Evolutionary conservation across 495 filamentous ascomycete genomes (phyloP), one percentile per base, ranked within the genome.

Genomic region (Aspergillus hancockii): DNA sequence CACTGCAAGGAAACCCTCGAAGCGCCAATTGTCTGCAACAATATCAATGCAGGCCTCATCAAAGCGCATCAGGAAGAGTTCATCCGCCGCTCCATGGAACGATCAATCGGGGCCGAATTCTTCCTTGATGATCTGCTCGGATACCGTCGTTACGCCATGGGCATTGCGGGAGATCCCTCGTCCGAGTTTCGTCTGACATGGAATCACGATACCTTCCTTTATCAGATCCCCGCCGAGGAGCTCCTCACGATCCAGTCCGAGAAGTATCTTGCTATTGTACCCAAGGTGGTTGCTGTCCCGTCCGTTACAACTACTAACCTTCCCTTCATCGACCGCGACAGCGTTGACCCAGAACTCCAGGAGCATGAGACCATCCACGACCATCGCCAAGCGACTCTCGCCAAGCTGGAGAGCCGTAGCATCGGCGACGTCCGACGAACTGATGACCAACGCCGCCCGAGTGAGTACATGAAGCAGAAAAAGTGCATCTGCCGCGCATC

Each of bases 351-450:
- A 0, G 52, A 25, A 1, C 1, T 45, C 13, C 67, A 67, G 62
- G 70, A 70, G 19, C 55, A 60, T 0, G 65, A 76, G 8, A 56
- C 64, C 9, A 68, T 73, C 38, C 52, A 61, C 8, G 71, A 72
- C 47, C 57, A 77, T 40, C 71, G 72, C 5, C 49, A 67, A 23
- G 69, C 69, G 2, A 59, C 70, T 7, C 40, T 73, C 28, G 74
- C 71, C 22, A 67, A 65, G 46, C 52, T 74, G 8, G 70, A 76
- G 40, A 67, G 74, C 14, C 69, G 60, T 36, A 57, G 54, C 13
- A 40, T 79, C 31, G 76, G 76, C 8, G 70, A 78, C 3, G 31
- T 66, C n/a, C 71, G 74, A 14, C 68, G 63, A n/a, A 61, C 66
- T 9, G 62, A 73, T 9, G 55, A 63, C 9, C 54, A 51, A 4